Base-by-base conservation (phyloP, 176 grass and related monocot species). In the Aegilops bicornis region DNA sequence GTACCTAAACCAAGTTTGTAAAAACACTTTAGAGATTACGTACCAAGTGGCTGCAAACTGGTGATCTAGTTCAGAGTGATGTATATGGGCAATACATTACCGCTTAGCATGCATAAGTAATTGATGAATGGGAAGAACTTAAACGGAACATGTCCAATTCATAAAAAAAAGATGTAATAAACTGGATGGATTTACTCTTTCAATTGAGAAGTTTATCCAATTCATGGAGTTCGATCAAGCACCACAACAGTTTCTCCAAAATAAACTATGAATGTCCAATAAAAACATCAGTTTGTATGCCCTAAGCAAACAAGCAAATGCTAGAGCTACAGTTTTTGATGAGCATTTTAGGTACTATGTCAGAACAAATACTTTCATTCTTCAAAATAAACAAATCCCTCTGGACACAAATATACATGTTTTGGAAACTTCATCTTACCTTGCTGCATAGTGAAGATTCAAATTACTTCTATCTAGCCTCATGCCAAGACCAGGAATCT, bases 391-490 rank as follows among this genome's bases (percentile, higher is more conserved):
- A 83, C 6, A 64, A 25, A 61, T 1, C 45, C 48, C 23, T 16
- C 7, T 11, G 5, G 11, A 3, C 66, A 69, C 5, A 85, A 82
- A 70, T 63, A 20, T 58, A 87, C 36, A 87, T 40, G 60, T 86
- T 22, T 19, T 59, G 30, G 29, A 66, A 77, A 79, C 67, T 33
- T 91, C 42, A 77, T 73, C 78, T 77, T 87, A 98, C 95, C 91
- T 98, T 83, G 96, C 89, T 79, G 96, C 89, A 87, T 98, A 98
- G 68, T 92, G 96, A 66, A 98, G 93, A 90, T 98, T 98, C 81
- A 98, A 89, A 66, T 98, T 95, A 64, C 96, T 98, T 79, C 96
- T 86, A 87, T 98, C 96, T 52, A 98, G 63, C 82, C 86, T 91
- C 96, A 98, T 98, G 36, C 93, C 88, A 1, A 98, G 91, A 39